Percentiles rank a stretch among this genome's conserved stretches.
Evolutionary conservation across 257 asterid species (phyloP).

Genomic region (Solanum pinnatisectum): DNA sequence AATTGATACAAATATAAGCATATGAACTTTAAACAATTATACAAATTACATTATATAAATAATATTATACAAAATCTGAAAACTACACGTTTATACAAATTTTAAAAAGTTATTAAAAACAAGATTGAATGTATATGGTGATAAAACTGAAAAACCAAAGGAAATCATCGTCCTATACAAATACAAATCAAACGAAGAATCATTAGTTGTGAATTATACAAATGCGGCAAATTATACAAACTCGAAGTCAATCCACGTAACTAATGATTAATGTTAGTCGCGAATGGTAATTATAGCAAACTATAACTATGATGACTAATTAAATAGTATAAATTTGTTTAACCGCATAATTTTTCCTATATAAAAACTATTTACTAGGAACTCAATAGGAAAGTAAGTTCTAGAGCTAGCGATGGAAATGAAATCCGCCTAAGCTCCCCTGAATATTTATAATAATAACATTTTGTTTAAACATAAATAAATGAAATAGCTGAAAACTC

Average conservation of each 20-base stretch:
- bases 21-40: too few species aligned
- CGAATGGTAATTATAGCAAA: too few species aligned
- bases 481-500: neutral
- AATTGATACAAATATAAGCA: neutral
- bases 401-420: neutral
- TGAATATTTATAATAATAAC: too few species aligned
- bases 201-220: too few species aligned
- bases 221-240: neutral
- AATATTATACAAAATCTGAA: too few species aligned
- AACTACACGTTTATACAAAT: neutral
- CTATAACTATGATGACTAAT: too few species aligned
- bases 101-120: too few species aligned
- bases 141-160: neutral
- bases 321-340: too few species aligned
- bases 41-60: too few species aligned
- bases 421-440: neutral
- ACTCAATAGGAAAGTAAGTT: neutral
- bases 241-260: neutral
- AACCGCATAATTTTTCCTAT: rapidly evolving
- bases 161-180: neutral
- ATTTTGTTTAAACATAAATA: too few species aligned
- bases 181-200: too few species aligned
- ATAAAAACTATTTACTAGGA: neutral
- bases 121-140: neutral
- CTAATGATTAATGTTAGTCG: neutral